Percentiles rank a stretch among this genome's conserved stretches.
phyloP scores from a whole-genome alignment of 805 yeast genomes.

The Limtongozyma cylindracea region DNA sequence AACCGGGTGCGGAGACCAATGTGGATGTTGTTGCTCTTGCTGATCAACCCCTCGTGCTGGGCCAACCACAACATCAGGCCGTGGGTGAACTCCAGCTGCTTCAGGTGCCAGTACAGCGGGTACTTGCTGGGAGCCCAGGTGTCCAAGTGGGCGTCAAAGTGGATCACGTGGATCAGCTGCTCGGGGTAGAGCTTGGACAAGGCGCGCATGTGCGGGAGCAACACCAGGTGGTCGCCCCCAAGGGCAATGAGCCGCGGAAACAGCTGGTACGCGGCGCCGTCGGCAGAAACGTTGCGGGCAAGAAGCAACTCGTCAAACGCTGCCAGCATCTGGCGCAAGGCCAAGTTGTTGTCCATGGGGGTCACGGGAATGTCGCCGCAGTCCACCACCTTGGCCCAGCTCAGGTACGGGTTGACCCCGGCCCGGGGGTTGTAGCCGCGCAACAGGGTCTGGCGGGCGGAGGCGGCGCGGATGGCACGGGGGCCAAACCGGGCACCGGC shows the following conservation, averaged over 20 bases:
- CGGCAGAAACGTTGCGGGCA: constrained; percentile 8
- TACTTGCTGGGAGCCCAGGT: constrained; percentile 59
- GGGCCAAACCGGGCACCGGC: constrained; percentile 79
- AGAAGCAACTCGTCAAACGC: constrained; percentile 31
- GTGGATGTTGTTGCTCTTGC: constrained; percentile 29
- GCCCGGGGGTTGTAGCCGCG: constrained; percentile 54
- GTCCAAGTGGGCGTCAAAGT: constrained; percentile 71
- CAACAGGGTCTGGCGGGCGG: constrained; percentile 41
- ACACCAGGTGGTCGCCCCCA: constrained; percentile 69
- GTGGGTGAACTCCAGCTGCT: constrained; percentile 40
- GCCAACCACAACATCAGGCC: constrained; percentile 83
- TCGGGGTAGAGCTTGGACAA: constrained; percentile 29
- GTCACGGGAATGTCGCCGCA: constrained; percentile 34
- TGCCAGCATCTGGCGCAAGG: constrained; percentile 24
- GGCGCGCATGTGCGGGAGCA: constrained; percentile 49
- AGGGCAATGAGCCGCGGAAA: constrained; percentile 39
- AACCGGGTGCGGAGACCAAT: constrained; percentile 59
- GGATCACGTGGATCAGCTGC: constrained; percentile 44
- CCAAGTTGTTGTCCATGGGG: constrained; percentile 30
- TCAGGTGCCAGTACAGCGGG: constrained; percentile 35
- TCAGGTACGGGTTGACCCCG: constrained; percentile 20
- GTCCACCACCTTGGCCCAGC: constrained; percentile 23
- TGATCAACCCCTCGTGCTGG: constrained; percentile 35
- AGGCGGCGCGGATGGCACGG: constrained; percentile 37
- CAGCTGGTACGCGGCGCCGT: constrained; percentile 1